Percentiles rank a stretch among this genome's conserved stretches.
These are phyloP conservation scores for Macaranga tanarius DNA, from an alignment of 441 rosid species.

Conservation along the genomic window DNA sequence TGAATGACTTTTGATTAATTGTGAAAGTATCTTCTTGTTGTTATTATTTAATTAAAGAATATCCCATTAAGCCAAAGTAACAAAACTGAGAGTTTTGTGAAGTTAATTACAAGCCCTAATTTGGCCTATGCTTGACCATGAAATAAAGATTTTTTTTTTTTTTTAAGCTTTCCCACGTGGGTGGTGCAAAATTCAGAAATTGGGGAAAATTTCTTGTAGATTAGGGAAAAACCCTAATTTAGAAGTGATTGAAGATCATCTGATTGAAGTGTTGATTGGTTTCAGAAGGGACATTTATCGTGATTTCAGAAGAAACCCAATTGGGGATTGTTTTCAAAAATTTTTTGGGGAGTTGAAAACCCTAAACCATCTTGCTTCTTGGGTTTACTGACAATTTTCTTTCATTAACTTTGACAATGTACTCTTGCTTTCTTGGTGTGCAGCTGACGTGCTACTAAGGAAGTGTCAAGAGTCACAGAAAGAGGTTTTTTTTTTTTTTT, in stretches of 20 bases:
- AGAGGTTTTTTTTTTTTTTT: neutral
- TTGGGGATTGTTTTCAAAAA: conserved; percentile 16
- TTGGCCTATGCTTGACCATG: conserved; percentile 34
- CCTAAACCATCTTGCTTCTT: conserved; percentile 26
- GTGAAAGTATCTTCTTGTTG: conserved; percentile 20
- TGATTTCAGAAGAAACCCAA: conserved; percentile 14
- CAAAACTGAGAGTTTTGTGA: conserved; percentile 31
- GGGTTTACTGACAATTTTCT: conserved; percentile 11
- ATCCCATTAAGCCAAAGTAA: conserved; percentile 19
- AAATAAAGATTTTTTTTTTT: conserved; percentile 16
- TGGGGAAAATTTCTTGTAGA: conserved; percentile 36
- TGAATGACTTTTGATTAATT: conserved; percentile 26
- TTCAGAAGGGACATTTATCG: conserved; percentile 30
- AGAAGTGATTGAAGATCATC: conserved; percentile 22
- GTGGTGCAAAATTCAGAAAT: conserved; percentile 15
- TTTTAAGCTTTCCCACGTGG: conserved; percentile 34
- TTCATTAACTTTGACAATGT: conserved; percentile 21
- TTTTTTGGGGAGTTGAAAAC: conserved; percentile 13
- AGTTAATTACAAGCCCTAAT: conserved; percentile 32
- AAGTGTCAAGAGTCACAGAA: conserved; percentile 33
- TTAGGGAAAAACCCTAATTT: conserved; percentile 37
- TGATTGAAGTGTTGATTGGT: conserved; percentile 35
- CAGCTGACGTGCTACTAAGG: conserved; percentile 47
- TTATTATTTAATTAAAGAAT: conserved; percentile 20
- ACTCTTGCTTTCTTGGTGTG: conserved; percentile 33